Percentiles rank a stretch among this genome's conserved stretches.
Evolutionary conservation across 2,329 filamentous ascomycete species (phyloP).

Genomic region (Neofusicoccum parvum): DNA sequence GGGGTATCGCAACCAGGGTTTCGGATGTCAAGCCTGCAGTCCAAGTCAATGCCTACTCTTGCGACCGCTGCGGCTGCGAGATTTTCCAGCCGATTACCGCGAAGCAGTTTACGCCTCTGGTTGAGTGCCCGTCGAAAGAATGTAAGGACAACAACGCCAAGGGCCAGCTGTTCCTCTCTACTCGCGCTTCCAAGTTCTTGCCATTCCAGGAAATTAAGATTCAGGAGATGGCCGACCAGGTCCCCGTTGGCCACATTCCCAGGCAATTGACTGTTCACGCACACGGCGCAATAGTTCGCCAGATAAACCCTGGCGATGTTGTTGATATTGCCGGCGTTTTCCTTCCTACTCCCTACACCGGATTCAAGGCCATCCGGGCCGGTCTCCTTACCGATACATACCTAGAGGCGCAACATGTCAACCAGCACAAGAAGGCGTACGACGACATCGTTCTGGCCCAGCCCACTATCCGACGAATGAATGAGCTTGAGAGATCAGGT

Average conservation of each 20-base stretch:
- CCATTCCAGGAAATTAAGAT: slow-evolving; percentile 99
- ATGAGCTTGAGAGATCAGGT: slow-evolving; percentile 79
- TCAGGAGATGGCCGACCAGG: slow-evolving; percentile 98
- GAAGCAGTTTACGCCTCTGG: slow-evolving; percentile 86
- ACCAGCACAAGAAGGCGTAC: slow-evolving; percentile 98
- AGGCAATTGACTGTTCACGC: slow-evolving; percentile 87
- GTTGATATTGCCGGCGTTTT: slow-evolving; percentile 95
- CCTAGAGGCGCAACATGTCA: slow-evolving; percentile 88
- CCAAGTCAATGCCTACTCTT: slow-evolving; percentile 97
- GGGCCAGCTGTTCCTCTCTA: slow-evolving; percentile 90
- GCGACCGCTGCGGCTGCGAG: slow-evolving; percentile 93
- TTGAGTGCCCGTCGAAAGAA: slow-evolving; percentile 84
- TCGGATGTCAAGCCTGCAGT: slow-evolving; percentile 97
- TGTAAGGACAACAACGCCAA: slow-evolving; percentile 90
- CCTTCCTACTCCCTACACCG: slow-evolving; percentile 96
- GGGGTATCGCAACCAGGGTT: slow-evolving; percentile 91
- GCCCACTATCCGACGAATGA: slow-evolving; percentile 78
- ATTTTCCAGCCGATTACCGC: slow-evolving; percentile 95
- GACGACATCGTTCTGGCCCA: slow-evolving; percentile 86
- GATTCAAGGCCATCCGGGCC: slow-evolving; percentile 94
- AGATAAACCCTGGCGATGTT: slow-evolving; percentile 90
- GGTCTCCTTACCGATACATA: slow-evolving; percentile 97
- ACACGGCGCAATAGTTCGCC: slow-evolving; percentile 80
- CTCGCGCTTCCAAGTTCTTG: slow-evolving; percentile 93
- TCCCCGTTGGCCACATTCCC: slow-evolving; percentile 96